Percentiles rank a stretch among this genome's conserved stretches.
phyloP scores from a whole-genome alignment of 305 asterid genomes.

The Fraxinus dipetala region DNA sequence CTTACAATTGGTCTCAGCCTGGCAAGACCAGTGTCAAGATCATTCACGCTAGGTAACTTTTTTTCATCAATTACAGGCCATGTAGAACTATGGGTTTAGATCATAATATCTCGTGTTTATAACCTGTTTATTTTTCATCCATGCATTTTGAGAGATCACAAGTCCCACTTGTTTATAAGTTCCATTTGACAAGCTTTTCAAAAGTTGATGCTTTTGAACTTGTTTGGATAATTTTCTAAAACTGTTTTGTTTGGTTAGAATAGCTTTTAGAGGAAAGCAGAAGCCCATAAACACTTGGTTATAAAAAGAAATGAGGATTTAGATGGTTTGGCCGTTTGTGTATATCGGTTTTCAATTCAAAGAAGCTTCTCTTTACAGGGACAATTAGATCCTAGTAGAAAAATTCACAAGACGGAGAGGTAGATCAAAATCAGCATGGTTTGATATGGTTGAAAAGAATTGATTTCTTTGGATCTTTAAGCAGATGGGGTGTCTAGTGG shows the following conservation, averaged over 20 bases:
- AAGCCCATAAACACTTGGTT: too few relatives aligned
- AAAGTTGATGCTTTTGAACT: too few relatives aligned
- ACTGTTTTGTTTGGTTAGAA: too few relatives aligned
- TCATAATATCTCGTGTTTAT: too few relatives aligned
- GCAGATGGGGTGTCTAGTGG: background rate
- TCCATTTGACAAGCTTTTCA: too few relatives aligned
- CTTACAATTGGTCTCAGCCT: conserved; percentile 67
- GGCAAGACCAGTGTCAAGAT: conserved; percentile 58
- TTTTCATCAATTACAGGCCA: background rate
- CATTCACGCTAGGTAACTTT: conserved; percentile 54
- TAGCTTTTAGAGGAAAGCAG: too few relatives aligned
- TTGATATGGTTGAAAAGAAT: background rate
- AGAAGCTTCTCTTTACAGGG: background rate
- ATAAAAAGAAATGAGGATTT: background rate
- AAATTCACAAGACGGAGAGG: background rate
- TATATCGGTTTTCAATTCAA: background rate
- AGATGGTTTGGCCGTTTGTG: background rate
- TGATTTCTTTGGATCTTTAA: background rate
- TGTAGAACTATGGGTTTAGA: background rate
- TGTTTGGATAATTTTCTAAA: too few relatives aligned
- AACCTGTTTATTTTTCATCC: too few relatives aligned
- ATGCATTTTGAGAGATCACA: too few relatives aligned
- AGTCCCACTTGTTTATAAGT: too few relatives aligned
- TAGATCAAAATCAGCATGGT: background rate
- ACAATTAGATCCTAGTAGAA: background rate